Evolutionary conservation across 257 asterid species (phyloP).

Genomic region (Solanum bulbocastanum): DNA sequence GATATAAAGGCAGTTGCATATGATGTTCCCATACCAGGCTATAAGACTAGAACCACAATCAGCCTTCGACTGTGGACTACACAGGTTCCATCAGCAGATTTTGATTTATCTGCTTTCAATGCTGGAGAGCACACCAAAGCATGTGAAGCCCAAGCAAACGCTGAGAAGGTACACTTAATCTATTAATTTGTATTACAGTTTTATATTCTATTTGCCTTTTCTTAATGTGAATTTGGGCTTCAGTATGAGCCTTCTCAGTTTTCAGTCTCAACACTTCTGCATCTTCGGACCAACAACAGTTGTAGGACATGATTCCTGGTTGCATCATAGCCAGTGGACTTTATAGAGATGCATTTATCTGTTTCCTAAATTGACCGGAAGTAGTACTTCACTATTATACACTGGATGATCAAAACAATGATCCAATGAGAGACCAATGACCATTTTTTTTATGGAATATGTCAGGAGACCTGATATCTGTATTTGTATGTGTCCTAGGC

Average conservation of each 20-base stretch:
- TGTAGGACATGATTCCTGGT: neutral
- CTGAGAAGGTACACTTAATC: conserved; percentile 51
- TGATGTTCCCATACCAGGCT: conserved; percentile 87
- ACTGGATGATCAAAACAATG: neutral
- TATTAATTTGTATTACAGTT: neutral
- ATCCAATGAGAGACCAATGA: neutral
- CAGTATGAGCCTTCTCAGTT: neutral
- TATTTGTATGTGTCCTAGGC: neutral
- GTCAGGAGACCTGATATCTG: neutral
- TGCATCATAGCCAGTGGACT: neutral
- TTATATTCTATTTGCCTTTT: neutral
- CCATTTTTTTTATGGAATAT: neutral
- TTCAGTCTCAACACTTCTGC: neutral
- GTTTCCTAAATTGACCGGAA: neutral
- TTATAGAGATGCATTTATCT: neutral
- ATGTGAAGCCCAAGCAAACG: conserved; percentile 58
- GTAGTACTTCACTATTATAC: neutral
- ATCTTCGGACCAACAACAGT: neutral
- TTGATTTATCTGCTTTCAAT: conserved; percentile 60
- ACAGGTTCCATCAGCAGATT: conserved; percentile 52
- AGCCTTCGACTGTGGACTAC: conserved; percentile 81
- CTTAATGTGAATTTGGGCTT: neutral
- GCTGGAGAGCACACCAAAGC: conserved; percentile 69
- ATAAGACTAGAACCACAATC: conserved; percentile 64
- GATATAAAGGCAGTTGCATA: conserved; percentile 64